Base-by-base conservation (phyloP, 768 basidiomycete genomes). In the Leccinum uliginosum region DNA sequence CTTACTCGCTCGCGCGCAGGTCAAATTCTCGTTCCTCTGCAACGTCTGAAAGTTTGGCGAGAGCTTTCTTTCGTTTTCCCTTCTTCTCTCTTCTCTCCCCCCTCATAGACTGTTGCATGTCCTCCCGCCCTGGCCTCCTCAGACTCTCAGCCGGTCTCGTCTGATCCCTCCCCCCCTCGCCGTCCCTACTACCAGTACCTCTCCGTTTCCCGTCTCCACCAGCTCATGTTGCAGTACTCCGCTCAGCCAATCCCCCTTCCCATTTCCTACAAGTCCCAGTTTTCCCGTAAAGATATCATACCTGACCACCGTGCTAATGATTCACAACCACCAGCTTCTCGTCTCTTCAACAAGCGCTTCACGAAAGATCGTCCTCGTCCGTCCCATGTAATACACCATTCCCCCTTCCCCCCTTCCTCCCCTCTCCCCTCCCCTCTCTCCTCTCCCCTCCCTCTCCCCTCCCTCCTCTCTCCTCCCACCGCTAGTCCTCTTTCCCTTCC, bases 221-320 rank as follows among this genome's bases (percentile, higher is more conserved):
- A 69, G 61, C 77, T 71, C 73, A 85, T 85, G 84, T 81, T 85
- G 80, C 83, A 84, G 75, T 82, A 81, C 8, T 72, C 70, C 21
- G 71, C 71, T 3, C 70, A 71, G 52, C 70, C 71, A 30, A 71
- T 71, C 11, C 59, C 71, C 46, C 70, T 73, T 19, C 67, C 71
- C 60, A 63, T 72, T 47, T 27, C 71, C 19, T 73, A 71, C 61
- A 71, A 61, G 47, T 43, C 65, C 19, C 66, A 67, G 17, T 23
- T 62, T 1, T 50, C 62, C 40, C 69, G 71, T 61, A 71, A 67
- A 71, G 69, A 71, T 66, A 73, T 72, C 60, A 38, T 66, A 69
- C 60, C 58, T 19, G 67, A 68, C 17, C 47, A 44, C 34, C 60
- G 61, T 56, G 19, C 59, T 71, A 71, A 71, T 71, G 69, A 71